These are phyloP conservation scores for Magnusiomyces suaveolens DNA, from an alignment of 1,139 yeast species.

Conservation along the genomic window DNA sequence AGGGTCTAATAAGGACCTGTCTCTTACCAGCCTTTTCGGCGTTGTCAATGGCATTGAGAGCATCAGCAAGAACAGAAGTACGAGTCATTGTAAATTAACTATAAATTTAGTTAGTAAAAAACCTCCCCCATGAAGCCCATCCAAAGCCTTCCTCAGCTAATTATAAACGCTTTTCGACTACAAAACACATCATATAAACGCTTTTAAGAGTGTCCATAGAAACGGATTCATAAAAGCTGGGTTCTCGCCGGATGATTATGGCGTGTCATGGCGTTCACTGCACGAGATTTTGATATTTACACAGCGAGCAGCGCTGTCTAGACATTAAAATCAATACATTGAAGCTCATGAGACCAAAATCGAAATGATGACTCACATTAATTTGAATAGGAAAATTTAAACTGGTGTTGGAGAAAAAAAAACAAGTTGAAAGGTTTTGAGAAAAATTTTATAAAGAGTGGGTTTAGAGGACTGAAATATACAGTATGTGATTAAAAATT, in stretches of 20 bases:
- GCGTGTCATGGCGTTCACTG: constrained; percentile 9
- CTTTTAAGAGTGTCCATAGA: constrained; percentile 10
- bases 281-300: background rate
- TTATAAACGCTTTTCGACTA: too few species aligned
- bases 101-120: background rate
- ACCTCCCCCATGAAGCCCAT: background rate
- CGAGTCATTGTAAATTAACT: constrained; percentile 68
- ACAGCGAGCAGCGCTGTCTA: background rate
- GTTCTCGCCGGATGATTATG: constrained; percentile 12
- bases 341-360: constrained; percentile 12
- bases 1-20: constrained; percentile 97
- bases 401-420: too few species aligned
- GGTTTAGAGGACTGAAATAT: too few species aligned
- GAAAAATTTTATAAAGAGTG: too few species aligned
- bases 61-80: constrained; percentile 98
- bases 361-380: constrained; percentile 13
- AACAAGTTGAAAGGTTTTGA: too few species aligned
- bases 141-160: constrained; percentile 1
- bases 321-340: background rate
- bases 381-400: too few species aligned
- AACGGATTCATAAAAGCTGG: constrained; percentile 8
- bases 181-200: background rate
- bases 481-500: too few species aligned
- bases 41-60: constrained; percentile 95
- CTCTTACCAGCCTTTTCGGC: constrained; percentile 99